Conservation (phyloP, 2,329 filamentous ascomycete species). For the Fusarium nurragi region DNA sequence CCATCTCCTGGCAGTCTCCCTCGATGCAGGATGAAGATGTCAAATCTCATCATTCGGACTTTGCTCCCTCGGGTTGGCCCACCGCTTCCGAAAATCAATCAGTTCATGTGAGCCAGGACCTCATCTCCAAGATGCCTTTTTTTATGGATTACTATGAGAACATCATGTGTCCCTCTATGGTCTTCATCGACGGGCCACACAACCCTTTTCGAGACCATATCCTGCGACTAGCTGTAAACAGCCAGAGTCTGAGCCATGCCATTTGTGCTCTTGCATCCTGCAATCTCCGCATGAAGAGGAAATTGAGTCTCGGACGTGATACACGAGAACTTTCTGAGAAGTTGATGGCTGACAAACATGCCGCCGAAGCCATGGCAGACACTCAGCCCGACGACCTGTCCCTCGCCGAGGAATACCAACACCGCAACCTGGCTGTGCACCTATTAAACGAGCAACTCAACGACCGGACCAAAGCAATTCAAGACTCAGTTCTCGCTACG, state of each 20-base stretch:
- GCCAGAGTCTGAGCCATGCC: conserved; percentile 87
- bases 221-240: conserved; percentile 78
- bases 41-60: conserved; percentile 55
- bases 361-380: conserved; percentile 56
- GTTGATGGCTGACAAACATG: conserved; percentile 57
- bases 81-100: conserved; percentile 56
- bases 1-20: conserved; percentile 57
- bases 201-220: conserved; percentile 91
- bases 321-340: conserved; percentile 61
- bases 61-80: conserved; percentile 60
- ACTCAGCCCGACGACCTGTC: conserved; percentile 69
- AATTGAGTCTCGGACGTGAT: conserved; percentile 69
- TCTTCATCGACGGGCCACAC: conserved; percentile 84
- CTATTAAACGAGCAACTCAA: conserved; percentile 86
- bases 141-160: conserved; percentile 95
- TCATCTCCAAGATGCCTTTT: conserved; percentile 83
- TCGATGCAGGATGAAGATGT: conserved; percentile 57
- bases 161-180: conserved; percentile 89
- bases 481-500: conserved; percentile 88
- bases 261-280: conserved; percentile 90
- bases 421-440: conserved; percentile 80
- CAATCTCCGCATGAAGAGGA: conserved; percentile 86
- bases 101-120: conserved; percentile 65
- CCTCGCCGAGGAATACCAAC: conserved; percentile 83
- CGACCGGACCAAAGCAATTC: conserved; percentile 76